Base-by-base conservation (phyloP, 2,329 filamentous ascomycete genomes). In the Nectriaceae sp. region DNA sequence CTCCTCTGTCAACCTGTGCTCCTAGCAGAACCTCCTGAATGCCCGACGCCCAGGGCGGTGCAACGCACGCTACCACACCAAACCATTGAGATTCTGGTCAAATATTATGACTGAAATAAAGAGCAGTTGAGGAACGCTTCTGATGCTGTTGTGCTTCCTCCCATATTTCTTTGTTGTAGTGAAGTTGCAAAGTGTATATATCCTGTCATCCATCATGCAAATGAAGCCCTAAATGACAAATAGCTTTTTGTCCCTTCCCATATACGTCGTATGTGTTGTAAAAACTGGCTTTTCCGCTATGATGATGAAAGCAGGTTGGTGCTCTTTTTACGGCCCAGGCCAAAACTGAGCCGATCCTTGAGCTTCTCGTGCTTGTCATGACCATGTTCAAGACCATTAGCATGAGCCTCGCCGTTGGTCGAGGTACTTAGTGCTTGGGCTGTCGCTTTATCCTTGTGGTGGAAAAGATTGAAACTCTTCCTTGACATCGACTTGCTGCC, bases 401-500 rank as follows among this genome's bases (percentile, higher is more conserved):
- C 33, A 6, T 37, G 10, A 18, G 8, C 19, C 21, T 60, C 58
- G 40, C 56, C 51, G 33, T 60, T 63, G 29, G 55, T 38, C 38
- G 52, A 44, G 20, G 50, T 46, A n/a, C 49, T 45, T 5, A 54
- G 31, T 26, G 63, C 57, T 18, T 58, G 62, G 20, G 58, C 58
- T 20, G 52, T 62, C 56, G 53, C 59, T 65, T 72, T 77, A 52
- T 81, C 77, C 52, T 81, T 83, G 59, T 77, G 75, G 31, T 57
- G 60, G 36, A 86, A 71, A 62, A 89, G 88, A 24, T 79, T 81
- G 61, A 89, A 85, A 57, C 88, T 88, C 68, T 87, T 90, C 54
- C 86, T 83, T 41, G 88, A 82, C 74, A 96, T 80, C 54, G 89
- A 91, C 73, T 89, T 93, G 67, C 86, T 90, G 10, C 83, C 83